Evolutionary conservation across 352 stramenopile genomes (phyloP).

Genomic region (Halophytophthora polymorphica): DNA sequence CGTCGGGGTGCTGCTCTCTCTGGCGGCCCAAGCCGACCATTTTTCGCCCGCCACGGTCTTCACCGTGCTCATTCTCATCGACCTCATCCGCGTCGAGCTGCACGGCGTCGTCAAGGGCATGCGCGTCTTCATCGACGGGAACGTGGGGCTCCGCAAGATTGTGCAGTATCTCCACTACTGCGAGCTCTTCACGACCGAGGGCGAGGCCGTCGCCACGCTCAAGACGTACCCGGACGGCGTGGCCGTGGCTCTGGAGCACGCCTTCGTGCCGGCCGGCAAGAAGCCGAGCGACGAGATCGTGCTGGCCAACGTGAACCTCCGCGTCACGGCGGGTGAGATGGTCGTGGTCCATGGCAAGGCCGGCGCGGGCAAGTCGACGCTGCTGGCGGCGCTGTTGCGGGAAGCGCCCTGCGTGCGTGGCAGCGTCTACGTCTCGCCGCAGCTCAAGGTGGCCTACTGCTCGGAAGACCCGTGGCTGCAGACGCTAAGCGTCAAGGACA

Average conservation of each 20-base stretch:
- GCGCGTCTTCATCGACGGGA: constrained; percentile 24
- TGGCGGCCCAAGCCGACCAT: constrained; percentile 18
- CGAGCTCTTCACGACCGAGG: constrained; percentile 10
- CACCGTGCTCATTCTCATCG: constrained; percentile 32
- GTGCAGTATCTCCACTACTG: constrained; percentile 23
- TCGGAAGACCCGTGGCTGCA: constrained; percentile 92
- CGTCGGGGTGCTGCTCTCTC: constrained; percentile 30
- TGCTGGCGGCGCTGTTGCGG: constrained; percentile 32
- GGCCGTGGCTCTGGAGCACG: constrained; percentile 22
- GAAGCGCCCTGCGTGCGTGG: constrained; percentile 28
- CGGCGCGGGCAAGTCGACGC: constrained; percentile 37
- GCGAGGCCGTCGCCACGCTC: neutral
- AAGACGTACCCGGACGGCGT: constrained; percentile 18
- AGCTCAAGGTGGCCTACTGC: constrained; percentile 58
- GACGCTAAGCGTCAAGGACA: constrained; percentile 91
- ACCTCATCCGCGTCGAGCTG: constrained; percentile 31
- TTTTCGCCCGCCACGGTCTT: constrained; percentile 37
- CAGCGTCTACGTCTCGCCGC: constrained; percentile 24
- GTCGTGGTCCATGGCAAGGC: constrained; percentile 40
- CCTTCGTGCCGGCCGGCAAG: constrained; percentile 15
- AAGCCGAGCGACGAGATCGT: constrained; percentile 21
- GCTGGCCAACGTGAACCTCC: constrained; percentile 27
- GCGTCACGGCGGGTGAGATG: constrained; percentile 26
- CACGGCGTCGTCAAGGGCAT: constrained; percentile 32
- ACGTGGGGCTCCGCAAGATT: constrained; percentile 20